These are phyloP conservation scores for Cercospora canescens DNA, from an alignment of 2,329 filamentous ascomycete genomes.

Conservation along the genomic window DNA sequence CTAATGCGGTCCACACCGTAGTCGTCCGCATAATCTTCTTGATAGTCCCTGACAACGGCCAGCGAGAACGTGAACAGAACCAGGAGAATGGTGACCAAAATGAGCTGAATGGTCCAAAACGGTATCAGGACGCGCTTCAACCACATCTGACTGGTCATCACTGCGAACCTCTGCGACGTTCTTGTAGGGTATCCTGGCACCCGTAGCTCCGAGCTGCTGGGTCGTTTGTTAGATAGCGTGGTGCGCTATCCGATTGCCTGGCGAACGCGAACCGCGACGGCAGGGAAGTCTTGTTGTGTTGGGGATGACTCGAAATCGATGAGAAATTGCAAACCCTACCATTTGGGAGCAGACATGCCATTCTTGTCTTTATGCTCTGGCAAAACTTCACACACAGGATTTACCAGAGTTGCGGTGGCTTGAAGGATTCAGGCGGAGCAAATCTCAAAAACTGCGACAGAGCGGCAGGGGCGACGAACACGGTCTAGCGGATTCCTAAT, in stretches of 20 bases:
- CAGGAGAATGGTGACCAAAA: conserved; percentile 23
- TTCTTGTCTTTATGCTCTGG: background rate
- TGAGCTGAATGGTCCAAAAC: conserved; percentile 29
- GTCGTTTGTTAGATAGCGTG: conserved; percentile 4
- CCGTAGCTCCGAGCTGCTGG: background rate
- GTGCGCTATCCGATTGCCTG: background rate
- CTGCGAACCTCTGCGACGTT: background rate
- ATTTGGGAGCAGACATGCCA: background rate
- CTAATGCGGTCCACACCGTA: conserved; percentile 2
- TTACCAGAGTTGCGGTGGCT: background rate
- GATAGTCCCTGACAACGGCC: conserved; percentile 4
- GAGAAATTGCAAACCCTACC: background rate
- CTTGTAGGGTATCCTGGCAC: conserved; percentile 3
- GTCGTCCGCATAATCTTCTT: conserved; percentile 4
- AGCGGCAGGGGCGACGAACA: background rate
- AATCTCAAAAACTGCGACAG: conserved; percentile 6
- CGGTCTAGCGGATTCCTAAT: conserved; percentile 1
- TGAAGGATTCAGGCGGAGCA: conserved; percentile 12
- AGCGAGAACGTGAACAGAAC: conserved; percentile 8
- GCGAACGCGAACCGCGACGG: background rate
- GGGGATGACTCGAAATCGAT: background rate
- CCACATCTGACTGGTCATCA: conserved; percentile 30
- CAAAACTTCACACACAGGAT: background rate
- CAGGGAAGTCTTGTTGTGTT: background rate
- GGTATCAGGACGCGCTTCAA: conserved; percentile 32